phyloP scores from a whole-genome alignment of 2,329 filamentous ascomycete species.

The Moelleriella libera region DNA sequence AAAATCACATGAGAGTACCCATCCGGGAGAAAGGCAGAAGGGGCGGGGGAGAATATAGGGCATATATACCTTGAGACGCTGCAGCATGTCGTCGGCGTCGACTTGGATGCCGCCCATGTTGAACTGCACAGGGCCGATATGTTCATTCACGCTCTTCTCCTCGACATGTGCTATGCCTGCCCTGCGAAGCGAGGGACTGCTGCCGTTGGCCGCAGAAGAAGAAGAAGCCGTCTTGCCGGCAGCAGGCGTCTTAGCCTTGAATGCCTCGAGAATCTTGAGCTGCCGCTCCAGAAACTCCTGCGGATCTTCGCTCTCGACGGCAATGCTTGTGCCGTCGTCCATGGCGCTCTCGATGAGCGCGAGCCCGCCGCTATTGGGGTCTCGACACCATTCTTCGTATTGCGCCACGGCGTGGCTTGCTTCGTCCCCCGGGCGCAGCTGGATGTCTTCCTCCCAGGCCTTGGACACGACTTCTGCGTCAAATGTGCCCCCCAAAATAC shows the following conservation, averaged over 20 bases:
- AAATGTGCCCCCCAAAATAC: constrained; percentile 80
- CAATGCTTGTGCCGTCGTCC: constrained; percentile 19
- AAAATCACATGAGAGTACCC: too few species aligned
- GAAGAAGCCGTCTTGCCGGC: too few species aligned
- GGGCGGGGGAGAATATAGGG: not conserved
- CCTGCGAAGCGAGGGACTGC: too few species aligned
- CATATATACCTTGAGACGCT: constrained; percentile 58
- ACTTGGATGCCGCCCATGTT: constrained; percentile 97
- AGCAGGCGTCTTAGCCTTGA: constrained; percentile 34
- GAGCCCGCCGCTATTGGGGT: constrained; percentile 50
- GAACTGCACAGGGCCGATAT: constrained; percentile 90
- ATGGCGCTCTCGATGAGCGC: constrained; percentile 25
- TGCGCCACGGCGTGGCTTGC: constrained; percentile 42
- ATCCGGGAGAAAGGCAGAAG: not conserved
- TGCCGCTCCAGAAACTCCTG: constrained; percentile 69
- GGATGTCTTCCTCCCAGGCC: constrained; percentile 76
- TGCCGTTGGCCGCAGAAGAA: too few species aligned
- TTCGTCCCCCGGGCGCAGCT: constrained; percentile 24
- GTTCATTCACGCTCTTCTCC: constrained; percentile 48
- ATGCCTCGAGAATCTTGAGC: constrained; percentile 57
- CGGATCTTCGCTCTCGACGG: constrained; percentile 39
- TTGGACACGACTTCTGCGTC: constrained; percentile 77
- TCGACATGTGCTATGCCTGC: constrained; percentile 16
- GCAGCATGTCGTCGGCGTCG: constrained; percentile 85
- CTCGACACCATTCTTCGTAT: constrained; percentile 68